phyloP scores from a whole-genome alignment of 1,284 basidiomycete genomes.

The Neolentinus lepideus region DNA sequence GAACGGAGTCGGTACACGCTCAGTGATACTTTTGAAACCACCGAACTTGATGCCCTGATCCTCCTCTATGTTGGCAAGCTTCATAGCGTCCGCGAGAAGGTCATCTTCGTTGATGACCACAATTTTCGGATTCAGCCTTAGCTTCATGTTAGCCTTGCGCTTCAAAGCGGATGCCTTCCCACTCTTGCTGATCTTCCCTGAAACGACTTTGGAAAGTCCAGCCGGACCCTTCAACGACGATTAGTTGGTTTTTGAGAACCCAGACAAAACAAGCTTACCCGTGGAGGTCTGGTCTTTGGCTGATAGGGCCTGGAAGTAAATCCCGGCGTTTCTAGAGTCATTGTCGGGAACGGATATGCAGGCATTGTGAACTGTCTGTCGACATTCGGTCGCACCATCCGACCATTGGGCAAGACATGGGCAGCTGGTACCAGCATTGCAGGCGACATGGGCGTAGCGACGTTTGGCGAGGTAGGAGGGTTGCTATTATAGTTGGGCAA shows the following conservation, averaged over 20 bases:
- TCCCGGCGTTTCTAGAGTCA: neutral
- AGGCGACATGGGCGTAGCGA: neutral
- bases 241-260: neutral
- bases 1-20: neutral
- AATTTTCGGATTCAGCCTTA: neutral
- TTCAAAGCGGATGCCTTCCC: neutral
- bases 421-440: neutral
- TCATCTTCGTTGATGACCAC: conserved; percentile 1
- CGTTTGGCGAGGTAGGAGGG: neutral
- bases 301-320: neutral
- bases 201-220: neutral
- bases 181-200: neutral
- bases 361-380: neutral
- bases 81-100: neutral
- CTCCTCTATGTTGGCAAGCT: neutral
- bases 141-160: neutral
- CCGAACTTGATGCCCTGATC: neutral
- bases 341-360: neutral
- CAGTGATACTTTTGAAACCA: neutral
- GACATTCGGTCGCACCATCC: neutral
- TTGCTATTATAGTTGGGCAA: neutral
- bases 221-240: neutral
- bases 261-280: neutral
- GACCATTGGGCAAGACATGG: neutral
- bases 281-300: neutral